These are phyloP conservation scores for Lichtheimia ramosa DNA, from an alignment of 371 early-diverging fungal species.

Conservation along the genomic window DNA sequence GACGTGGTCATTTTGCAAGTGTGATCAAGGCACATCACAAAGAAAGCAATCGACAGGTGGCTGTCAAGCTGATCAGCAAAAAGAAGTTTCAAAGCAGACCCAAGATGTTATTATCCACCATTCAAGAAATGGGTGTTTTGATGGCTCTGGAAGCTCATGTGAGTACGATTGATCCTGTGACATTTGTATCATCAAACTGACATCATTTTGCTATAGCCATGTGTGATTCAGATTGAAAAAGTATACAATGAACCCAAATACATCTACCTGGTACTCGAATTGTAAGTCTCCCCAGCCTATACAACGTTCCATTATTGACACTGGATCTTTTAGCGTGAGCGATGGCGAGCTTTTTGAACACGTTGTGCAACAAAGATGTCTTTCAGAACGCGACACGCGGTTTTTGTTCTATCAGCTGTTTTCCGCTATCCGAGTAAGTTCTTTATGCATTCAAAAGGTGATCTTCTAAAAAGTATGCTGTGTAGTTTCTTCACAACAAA, in stretches of 20 bases:
- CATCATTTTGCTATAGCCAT: conserved; percentile 32
- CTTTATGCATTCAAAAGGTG: neutral
- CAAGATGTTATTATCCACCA: conserved; percentile 61
- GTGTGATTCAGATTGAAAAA: conserved; percentile 59
- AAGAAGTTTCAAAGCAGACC: conserved; percentile 34
- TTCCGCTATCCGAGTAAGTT: conserved; percentile 59
- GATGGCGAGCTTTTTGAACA: conserved; percentile 95
- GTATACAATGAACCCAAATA: conserved; percentile 63
- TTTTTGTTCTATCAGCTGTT: conserved; percentile 81
- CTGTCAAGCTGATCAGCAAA: conserved; percentile 70
- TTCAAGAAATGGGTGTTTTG: conserved; percentile 71
- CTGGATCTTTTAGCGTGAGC: conserved; percentile 33
- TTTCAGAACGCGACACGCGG: conserved; percentile 80
- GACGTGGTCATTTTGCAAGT: conserved; percentile 69
- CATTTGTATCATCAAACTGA: neutral
- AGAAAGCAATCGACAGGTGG: conserved; percentile 51
- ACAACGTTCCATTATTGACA: no score
- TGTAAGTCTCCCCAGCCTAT: conserved; percentile 33
- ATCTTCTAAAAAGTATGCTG: neutral
- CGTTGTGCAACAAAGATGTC: conserved; percentile 69
- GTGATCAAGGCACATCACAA: conserved; percentile 48
- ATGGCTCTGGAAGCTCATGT: conserved; percentile 70
- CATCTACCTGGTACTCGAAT: conserved; percentile 71
- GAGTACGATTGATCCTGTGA: conserved; percentile 13
- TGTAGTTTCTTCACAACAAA: conserved; percentile 38